A percentile compares a stretch with the other conserved stretches of the same genome.
These are phyloP conservation scores for Salvia splendens DNA, from an alignment of 257 asterid genomes.

Conservation along the genomic window DNA sequence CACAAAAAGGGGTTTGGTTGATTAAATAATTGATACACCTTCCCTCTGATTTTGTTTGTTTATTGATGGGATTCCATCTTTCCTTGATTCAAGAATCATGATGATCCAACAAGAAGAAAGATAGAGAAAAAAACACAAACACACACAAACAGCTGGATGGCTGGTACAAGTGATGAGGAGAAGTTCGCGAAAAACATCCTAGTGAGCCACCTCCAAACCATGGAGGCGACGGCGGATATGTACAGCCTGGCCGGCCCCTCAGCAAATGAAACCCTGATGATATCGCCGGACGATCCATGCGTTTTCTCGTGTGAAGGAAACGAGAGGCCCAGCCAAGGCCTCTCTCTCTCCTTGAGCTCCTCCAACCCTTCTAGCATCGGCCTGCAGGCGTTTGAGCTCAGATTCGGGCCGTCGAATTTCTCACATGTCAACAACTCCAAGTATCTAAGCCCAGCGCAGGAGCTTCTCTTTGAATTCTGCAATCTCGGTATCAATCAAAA, in stretches of 20 bases:
- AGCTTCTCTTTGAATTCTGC: constrained; percentile 77
- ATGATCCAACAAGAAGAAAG: constrained; percentile 19
- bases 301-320: constrained; percentile 72
- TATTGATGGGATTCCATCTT: constrained; percentile 24
- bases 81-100: constrained; percentile 25
- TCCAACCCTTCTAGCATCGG: constrained; percentile 61
- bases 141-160: constrained; percentile 32
- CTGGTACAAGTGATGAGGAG: constrained; percentile 37
- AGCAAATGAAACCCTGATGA: no score
- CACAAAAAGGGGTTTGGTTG: constrained; percentile 33
- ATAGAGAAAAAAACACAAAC: background rate
- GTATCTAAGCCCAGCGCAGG: constrained; percentile 69
- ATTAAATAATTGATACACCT: constrained; percentile 17
- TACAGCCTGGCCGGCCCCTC: constrained; percentile 52
- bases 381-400: constrained; percentile 62
- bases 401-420: constrained; percentile 54
- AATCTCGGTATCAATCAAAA: constrained; percentile 48
- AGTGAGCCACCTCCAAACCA: no score
- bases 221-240: no score
- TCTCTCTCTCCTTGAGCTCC: constrained; percentile 73
- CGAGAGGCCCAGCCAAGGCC: constrained; percentile 87
- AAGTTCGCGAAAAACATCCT: no score
- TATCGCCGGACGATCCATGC: constrained; percentile 39
- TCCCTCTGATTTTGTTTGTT: constrained; percentile 21
- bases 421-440: constrained; percentile 51